Percentiles rank a stretch among this genome's conserved stretches.
These are phyloP conservation scores for Ogataea pignaliae DNA, from an alignment of 805 yeast genomes.

Conservation along the genomic window DNA sequence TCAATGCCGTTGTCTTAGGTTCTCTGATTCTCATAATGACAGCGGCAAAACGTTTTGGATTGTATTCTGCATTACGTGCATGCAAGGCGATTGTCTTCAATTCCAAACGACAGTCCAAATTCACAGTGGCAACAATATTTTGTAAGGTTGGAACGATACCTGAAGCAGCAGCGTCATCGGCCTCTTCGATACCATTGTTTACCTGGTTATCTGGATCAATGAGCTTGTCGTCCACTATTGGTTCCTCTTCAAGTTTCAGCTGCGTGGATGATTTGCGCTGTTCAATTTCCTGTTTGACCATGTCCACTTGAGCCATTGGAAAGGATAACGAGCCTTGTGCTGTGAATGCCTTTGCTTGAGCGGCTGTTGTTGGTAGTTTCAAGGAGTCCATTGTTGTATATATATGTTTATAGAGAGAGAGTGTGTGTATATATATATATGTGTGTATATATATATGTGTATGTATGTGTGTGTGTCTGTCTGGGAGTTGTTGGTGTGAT, in stretches of 20 bases:
- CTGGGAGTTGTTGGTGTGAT: too few relatives aligned
- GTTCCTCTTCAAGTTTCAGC: constrained; percentile 1
- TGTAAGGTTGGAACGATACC: constrained; percentile 95
- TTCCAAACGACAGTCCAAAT: constrained; percentile 92
- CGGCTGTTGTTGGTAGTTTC: constrained; percentile 73
- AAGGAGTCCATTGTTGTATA: constrained; percentile 56
- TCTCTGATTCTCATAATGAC: constrained; percentile 99
- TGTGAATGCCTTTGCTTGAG: constrained; percentile 68
- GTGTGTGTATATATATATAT: constrained; percentile 5
- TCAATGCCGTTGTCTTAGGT: constrained; percentile 96
- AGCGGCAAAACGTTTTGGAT: constrained; percentile 98
- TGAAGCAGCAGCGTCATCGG: constrained; percentile 73
- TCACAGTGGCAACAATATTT: constrained; percentile 97
- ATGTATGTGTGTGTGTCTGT: neutral
- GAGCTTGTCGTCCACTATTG: constrained; percentile 18
- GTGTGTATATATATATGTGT: constrained; percentile 5
- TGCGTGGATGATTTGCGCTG: constrained; percentile 7
- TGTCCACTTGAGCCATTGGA: constrained; percentile 44
- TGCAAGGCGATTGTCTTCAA: constrained; percentile 95
- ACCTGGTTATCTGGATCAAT: constrained; percentile 12
- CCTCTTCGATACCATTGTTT: constrained; percentile 17
- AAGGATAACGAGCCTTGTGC: constrained; percentile 60
- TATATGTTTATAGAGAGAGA: constrained; percentile 2
- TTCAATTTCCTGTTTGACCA: constrained; percentile 18
- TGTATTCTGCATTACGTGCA: constrained; percentile 98